Conservation (phyloP, 371 early-diverging fungal species). For the Rhizopus arrhizus region DNA sequence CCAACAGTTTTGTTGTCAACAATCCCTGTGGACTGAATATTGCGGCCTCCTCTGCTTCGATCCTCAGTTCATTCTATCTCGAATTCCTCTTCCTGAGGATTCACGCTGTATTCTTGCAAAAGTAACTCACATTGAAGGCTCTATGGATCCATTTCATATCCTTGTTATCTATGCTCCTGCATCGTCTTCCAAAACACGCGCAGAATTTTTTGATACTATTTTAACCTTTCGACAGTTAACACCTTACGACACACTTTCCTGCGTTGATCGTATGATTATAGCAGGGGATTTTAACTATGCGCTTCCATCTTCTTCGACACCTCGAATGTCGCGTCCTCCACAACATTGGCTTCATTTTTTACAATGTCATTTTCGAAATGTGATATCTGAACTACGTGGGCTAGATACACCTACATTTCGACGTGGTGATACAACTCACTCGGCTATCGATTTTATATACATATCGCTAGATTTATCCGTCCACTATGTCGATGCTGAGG, state of each 20-base stretch:
- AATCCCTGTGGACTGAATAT: slow-evolving; percentile 10
- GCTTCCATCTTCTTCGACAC: background rate
- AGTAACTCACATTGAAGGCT: background rate
- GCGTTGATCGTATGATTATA: background rate
- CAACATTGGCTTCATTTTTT: background rate
- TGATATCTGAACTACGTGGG: background rate
- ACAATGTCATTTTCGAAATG: background rate
- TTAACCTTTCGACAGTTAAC: background rate
- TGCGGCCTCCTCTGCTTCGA: slow-evolving; percentile 13
- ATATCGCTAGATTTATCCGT: background rate
- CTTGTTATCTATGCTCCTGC: slow-evolving; percentile 13
- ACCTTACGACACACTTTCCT: background rate
- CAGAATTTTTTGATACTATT: background rate
- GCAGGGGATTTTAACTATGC: background rate
- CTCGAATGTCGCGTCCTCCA: no score
- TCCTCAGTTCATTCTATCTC: background rate
- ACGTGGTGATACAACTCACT: background rate
- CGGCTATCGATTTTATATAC: slow-evolving; percentile 4
- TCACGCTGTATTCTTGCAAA: background rate
- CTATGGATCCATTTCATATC: slow-evolving; percentile 9
- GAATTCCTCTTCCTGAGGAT: background rate
- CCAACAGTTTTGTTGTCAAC: background rate
- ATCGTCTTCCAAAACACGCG: background rate
- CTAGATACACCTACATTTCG: background rate
- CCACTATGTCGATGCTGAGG: background rate